A percentile compares a stretch with the other conserved stretches of the same genome.
phyloP scores from a whole-genome alignment of 1,139 yeast species.

The Candida glucosophila region DNA sequence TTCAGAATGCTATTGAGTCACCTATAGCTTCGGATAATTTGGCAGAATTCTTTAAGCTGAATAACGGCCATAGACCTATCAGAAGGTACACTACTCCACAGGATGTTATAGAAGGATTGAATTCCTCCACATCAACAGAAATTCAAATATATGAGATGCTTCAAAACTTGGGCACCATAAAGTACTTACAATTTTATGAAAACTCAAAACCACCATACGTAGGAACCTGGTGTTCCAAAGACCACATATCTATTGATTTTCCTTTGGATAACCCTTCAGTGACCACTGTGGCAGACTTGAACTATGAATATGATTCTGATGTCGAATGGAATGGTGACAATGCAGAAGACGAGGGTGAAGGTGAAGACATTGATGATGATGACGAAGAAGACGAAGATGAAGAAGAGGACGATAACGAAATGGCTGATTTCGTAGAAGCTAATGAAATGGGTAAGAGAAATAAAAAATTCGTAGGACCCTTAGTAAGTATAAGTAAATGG shows the following conservation, averaged over 20 bases:
- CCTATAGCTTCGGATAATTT: no score
- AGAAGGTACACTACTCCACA: conserved; percentile 10
- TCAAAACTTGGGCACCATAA: conserved; percentile 38
- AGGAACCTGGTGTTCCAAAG: conserved; percentile 60
- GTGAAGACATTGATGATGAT: conserved; percentile 42
- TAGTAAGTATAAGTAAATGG: conserved; percentile 48
- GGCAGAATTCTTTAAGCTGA: no score
- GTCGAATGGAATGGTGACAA: conserved; percentile 65
- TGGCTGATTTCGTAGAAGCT: conserved; percentile 64
- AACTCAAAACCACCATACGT: conserved; percentile 74
- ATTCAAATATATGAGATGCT: conserved; percentile 20
- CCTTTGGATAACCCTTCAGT: conserved; percentile 38
- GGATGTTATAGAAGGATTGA: conserved; percentile 26
- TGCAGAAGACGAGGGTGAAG: conserved; percentile 53
- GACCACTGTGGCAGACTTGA: conserved; percentile 30
- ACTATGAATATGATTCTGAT: conserved; percentile 72
- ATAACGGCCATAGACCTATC: no score
- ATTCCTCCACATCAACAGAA: conserved; percentile 24
- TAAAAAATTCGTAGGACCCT: conserved; percentile 44
- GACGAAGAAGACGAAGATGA: conserved; percentile 49
- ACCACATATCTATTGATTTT: conserved; percentile 15
- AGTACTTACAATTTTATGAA: conserved; percentile 70
- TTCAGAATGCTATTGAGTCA: no score
- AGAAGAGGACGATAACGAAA: conserved; percentile 55
- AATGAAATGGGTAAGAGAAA: conserved; percentile 37